phyloP scores from a whole-genome alignment of 768 basidiomycete species.

The Amanita fuliginea region DNA sequence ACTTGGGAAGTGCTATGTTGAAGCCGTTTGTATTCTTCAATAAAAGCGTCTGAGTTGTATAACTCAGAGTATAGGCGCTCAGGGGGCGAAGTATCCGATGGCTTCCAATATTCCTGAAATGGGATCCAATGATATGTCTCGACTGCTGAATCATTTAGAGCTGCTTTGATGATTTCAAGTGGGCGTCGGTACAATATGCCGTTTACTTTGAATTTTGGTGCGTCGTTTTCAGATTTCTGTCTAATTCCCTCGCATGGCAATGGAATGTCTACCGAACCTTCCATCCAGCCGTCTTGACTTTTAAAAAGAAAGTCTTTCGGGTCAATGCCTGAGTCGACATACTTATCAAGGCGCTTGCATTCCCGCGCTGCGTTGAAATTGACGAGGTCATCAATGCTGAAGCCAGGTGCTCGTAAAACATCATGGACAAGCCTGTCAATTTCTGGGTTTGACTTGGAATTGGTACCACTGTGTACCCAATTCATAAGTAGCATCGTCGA shows the following conservation, averaged over 20 bases:
- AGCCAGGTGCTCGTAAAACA: neutral
- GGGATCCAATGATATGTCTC: neutral
- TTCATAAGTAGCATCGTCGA: neutral
- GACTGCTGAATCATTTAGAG: neutral
- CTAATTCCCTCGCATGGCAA: neutral
- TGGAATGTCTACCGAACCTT: neutral
- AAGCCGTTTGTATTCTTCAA: neutral
- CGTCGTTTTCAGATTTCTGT: neutral
- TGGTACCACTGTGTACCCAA: neutral
- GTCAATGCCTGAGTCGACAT: neutral
- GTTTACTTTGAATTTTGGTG: neutral
- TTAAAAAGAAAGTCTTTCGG: neutral
- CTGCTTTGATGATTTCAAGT: neutral
- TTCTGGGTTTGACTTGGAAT: neutral
- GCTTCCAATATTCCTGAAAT: neutral
- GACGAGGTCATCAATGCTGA: neutral
- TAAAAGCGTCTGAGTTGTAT: neutral
- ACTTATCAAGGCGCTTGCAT: neutral
- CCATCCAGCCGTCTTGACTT: neutral
- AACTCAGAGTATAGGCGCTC: neutral
- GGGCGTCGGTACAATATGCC: neutral
- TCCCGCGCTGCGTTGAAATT: neutral
- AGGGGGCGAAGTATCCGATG: neutral
- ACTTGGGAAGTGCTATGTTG: neutral
- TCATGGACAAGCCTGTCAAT: neutral